Percentiles rank a stretch among this genome's conserved stretches.
These are phyloP conservation scores for Microthlaspi erraticum DNA, from an alignment of 345 rosid species.

Conservation along the genomic window DNA sequence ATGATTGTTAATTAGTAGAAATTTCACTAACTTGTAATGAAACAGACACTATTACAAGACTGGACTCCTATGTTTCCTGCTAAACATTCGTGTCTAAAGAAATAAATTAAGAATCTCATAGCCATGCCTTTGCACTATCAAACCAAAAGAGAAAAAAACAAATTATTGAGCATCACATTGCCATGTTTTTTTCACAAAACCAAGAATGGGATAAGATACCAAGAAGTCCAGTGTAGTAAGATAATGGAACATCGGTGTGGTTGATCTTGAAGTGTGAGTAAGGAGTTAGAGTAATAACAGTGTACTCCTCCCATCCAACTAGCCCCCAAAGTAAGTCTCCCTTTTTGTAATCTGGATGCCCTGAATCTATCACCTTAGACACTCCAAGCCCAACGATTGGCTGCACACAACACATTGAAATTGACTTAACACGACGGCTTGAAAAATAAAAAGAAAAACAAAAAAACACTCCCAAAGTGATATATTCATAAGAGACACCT, in stretches of 20 bases:
- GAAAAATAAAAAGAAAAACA: background rate
- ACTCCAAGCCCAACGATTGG: conserved; percentile 62
- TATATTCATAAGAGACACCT: background rate
- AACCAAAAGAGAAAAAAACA: background rate
- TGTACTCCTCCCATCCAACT: conserved; percentile 72
- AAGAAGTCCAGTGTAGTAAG: conserved; percentile 65
- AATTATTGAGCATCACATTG: conserved; percentile 2
- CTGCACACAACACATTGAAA: conserved; percentile 44
- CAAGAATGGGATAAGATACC: conserved; percentile 41
- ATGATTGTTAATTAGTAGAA: background rate
- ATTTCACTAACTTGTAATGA: background rate
- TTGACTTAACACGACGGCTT: background rate
- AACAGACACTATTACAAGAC: background rate
- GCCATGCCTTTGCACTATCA: background rate
- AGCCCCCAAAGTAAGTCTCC: conserved; percentile 63
- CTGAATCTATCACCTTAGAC: conserved; percentile 59
- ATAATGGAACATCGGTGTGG: conserved; percentile 62
- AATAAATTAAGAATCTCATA: background rate
- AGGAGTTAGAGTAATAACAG: conserved; percentile 39
- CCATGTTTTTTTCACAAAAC: background rate
- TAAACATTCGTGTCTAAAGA: background rate
- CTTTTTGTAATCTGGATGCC: conserved; percentile 49
- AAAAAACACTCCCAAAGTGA: background rate
- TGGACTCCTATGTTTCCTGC: background rate
- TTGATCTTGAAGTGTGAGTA: conserved; percentile 49